These are phyloP conservation scores for Dichotomopilus funicola DNA, from an alignment of 2,329 filamentous ascomycete species.

Conservation along the genomic window DNA sequence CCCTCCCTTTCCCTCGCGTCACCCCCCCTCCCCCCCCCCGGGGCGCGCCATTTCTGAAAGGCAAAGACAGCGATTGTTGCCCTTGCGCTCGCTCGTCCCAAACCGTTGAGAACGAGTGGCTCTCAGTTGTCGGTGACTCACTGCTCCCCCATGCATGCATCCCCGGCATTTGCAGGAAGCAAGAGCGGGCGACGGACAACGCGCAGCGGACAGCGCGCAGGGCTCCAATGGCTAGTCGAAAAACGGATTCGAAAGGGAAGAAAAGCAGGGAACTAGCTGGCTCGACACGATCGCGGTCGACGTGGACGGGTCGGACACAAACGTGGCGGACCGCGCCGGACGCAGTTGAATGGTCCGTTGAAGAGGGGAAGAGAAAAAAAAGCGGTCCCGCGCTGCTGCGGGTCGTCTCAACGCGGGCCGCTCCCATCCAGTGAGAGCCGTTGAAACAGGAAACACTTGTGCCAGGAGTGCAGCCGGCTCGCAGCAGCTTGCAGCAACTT, in stretches of 20 bases:
- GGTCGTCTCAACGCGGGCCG: slow-evolving; percentile 18
- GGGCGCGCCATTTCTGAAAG: slow-evolving; percentile 8
- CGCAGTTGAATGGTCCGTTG: slow-evolving; percentile 20
- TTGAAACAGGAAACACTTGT: slow-evolving; percentile 17
- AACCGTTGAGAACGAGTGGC: slow-evolving; percentile 26
- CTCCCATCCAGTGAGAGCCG: slow-evolving; percentile 19
- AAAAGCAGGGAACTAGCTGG: too few species aligned
- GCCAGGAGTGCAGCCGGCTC: slow-evolving; percentile 12
- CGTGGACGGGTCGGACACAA: neutral
- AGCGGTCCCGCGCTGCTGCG: slow-evolving; percentile 21
- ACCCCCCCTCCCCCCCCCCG: neutral
- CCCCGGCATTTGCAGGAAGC: neutral
- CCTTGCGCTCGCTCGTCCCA: slow-evolving; percentile 14
- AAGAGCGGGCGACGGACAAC: too few species aligned
- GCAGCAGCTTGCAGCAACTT: neutral
- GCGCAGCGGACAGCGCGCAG: too few species aligned
- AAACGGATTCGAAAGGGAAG: too few species aligned
- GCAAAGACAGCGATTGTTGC: slow-evolving; percentile 11
- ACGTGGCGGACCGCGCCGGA: slow-evolving; percentile 21
- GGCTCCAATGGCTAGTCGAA: too few species aligned
- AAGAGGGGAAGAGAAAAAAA: slow-evolving; percentile 18
- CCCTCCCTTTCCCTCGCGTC: slow-evolving; percentile 11
- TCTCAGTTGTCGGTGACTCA: slow-evolving; percentile 26
- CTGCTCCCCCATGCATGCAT: slow-evolving; percentile 12
- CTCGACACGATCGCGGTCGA: slow-evolving; percentile 17